Base-by-base conservation (phyloP, 345 rosid genomes). In the Salix viminalis region DNA sequence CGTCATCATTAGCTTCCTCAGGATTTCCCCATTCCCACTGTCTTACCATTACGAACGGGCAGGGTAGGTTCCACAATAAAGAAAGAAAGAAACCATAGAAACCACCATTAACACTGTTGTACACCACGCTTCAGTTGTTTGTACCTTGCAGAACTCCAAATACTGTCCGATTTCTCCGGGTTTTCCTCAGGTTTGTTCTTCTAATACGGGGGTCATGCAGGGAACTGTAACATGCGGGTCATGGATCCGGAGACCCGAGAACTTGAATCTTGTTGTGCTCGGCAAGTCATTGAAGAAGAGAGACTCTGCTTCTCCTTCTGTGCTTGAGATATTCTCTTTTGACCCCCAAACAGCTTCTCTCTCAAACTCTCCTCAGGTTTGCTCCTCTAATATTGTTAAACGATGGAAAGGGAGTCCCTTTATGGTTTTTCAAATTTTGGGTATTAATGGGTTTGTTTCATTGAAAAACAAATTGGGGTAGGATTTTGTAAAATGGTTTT, bases 221-320 rank as follows among this genome's bases (percentile, higher is more conserved):
- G 89, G 83, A 28, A 68, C 84, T 66, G 91, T 91, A 71, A 86
- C 89, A 60, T 91, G 93, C 74, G 96, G 97, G 72, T 89, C 99
- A 78, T 93, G 99, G 99, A 91, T 95, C 87, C 92, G 94, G 70
- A 86, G 93, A 52, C 93, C 96, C 64, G 97, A 89, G 85, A 91
- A 88, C 75, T 81, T 85, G 65, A 88, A 82, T 78, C 80, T 86
- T 77, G 96, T 85, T 32, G 85, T 93, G 42, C 75, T 95, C 83
- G 94, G 88, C 69, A 89, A 81, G 88, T 88, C 94, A 3, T 24
- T 32, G 71, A 79, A 85, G 67, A 83, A 82, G 56, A 80, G 82
- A 75, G 77, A 67, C 65, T 80, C 61, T 6, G 37, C 70, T 23
- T 80, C 94, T 39, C 82, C 93, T 24, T 82, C 97, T 46, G 83